phyloP scores from a whole-genome alignment of 2,329 filamentous ascomycete genomes.

The Scedosporium apiospermum region DNA sequence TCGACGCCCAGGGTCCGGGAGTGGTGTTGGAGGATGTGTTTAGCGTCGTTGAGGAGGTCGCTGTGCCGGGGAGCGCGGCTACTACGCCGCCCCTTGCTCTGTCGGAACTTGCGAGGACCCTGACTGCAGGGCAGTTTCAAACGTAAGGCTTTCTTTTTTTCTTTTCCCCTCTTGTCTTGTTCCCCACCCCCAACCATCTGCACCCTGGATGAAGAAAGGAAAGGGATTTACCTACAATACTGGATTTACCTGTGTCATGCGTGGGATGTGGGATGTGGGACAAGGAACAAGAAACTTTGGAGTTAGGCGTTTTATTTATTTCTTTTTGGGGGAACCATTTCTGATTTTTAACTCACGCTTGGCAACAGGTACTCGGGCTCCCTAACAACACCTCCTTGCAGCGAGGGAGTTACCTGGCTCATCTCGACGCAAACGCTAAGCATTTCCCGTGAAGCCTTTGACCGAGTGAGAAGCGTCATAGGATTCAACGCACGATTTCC shows the following conservation, averaged over 20 bases:
- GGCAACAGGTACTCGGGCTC: slow-evolving; percentile 44
- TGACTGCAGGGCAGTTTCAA: slow-evolving; percentile 9
- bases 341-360: neutral
- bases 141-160: slow-evolving; percentile 2
- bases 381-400: slow-evolving; percentile 55
- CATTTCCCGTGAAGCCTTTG: slow-evolving; percentile 39
- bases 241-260: neutral
- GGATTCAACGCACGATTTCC: slow-evolving; percentile 47
- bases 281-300: too few species aligned
- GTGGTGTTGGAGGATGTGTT: neutral
- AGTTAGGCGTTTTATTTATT: neutral
- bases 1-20: neutral
- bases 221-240: neutral
- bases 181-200: neutral
- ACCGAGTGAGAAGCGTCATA: slow-evolving; percentile 40
- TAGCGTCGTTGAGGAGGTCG: neutral
- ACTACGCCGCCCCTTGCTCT: neutral
- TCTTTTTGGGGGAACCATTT: neutral
- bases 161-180: neutral
- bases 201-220: neutral
- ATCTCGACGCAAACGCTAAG: slow-evolving; percentile 36
- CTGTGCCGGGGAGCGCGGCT: neutral
- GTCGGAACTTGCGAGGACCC: slow-evolving; percentile 1
- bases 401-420: slow-evolving; percentile 45
- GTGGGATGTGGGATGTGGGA: neutral